Evolutionary conservation across 1,139 yeast species (phyloP), one percentile per base, ranked within the genome.

Genomic region (Saccharomyces pastorianus): DNA sequence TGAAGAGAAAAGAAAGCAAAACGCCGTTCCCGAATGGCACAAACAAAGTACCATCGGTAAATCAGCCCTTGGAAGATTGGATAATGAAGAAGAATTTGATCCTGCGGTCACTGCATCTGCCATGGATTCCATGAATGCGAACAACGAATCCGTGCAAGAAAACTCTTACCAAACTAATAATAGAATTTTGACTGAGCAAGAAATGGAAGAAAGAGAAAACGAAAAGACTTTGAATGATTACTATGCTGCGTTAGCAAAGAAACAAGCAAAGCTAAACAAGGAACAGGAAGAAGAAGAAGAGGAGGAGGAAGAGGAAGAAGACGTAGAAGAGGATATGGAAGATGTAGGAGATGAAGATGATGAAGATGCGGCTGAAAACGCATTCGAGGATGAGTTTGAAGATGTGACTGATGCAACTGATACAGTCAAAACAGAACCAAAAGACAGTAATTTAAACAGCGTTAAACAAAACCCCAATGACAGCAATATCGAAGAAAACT

Each of bases 21-120:
- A 95, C 68, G 97, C 96, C 1, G 77, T 93, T 62, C 99, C 99
- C 8, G 84, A 95, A 26, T 93, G 99, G 99, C 96, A 93, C 68
- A 81, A 86, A 61, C 85, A 85, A 61, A 84, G 95, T 64, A 90
- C 99, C 0, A 95, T 93, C 59, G 96, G 96, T 47, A 74, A 80
- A 59, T 61, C 69, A 11, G 75, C 76, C 1, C 68, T 80, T 59
- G 88, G 85, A 50, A 78, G 76, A 60, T 62, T 81, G 59, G 83
- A 79, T 57, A 76, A 73, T 28, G 81, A 75, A 31, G 67, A 64
- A 42, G 67, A 63, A 48, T 63, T 64, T 41, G 67, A 63, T 58
- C 67, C 65, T 8, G 61, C 58, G 41, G 59, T 60, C 2, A 61
- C 64, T 2, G 61, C 59, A 29, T 60, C 59, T 46, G 64, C 65